A percentile compares a stretch with the other conserved stretches of the same genome.
These are phyloP conservation scores for Trematosphaeria pertusa DNA, from an alignment of 2,329 filamentous ascomycete species.

Conservation along the genomic window DNA sequence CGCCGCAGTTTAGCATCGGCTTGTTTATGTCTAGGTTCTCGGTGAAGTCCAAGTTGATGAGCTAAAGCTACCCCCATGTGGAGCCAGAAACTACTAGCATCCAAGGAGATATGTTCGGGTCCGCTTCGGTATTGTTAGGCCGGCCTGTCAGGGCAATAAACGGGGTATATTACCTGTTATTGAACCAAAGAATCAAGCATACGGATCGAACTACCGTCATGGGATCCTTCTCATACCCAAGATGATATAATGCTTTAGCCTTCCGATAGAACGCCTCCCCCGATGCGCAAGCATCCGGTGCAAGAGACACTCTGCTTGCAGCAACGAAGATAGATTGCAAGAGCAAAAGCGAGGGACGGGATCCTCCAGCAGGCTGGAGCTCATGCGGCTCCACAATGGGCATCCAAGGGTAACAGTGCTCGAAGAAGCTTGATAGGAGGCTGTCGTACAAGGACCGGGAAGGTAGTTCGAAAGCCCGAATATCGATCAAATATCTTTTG, in stretches of 20 bases:
- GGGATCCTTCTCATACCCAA: neutral
- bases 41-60: neutral
- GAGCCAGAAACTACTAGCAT: neutral
- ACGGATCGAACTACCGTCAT: neutral
- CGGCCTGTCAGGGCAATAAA: neutral
- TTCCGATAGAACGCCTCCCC: neutral
- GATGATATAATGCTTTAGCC: neutral
- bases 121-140: neutral
- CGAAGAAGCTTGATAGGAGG: neutral
- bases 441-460: neutral
- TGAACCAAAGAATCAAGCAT: neutral
- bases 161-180: neutral
- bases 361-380: neutral
- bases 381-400: neutral
- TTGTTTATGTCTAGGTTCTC: neutral
- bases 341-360: neutral
- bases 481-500: conserved; percentile 1
- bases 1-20: neutral
- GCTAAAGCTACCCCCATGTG: neutral
- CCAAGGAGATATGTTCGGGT: neutral
- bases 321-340: neutral
- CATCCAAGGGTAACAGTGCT: neutral
- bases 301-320: neutral
- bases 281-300: neutral
- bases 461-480: neutral